A percentile compares a stretch with the other conserved stretches of the same genome.
Evolutionary conservation across 208 protist genomes (phyloP).

Genomic region (Leishmania turanica): DNA sequence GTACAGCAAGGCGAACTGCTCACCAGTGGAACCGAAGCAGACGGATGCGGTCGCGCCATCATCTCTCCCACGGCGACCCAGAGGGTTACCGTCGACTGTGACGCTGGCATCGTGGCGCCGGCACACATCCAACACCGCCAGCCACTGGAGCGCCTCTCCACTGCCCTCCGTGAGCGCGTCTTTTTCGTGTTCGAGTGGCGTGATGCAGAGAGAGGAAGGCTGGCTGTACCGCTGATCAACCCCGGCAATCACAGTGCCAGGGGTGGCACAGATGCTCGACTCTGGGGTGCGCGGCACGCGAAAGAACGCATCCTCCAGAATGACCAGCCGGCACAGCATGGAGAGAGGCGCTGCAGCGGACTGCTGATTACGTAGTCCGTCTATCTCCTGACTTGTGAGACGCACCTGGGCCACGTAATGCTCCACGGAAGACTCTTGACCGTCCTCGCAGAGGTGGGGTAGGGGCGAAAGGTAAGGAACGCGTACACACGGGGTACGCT

Average conservation of each 20-base stretch:
- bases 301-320: slow-evolving; percentile 34
- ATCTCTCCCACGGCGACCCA: neutral
- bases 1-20: slow-evolving; percentile 57
- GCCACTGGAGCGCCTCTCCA: slow-evolving; percentile 12
- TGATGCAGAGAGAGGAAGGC: slow-evolving; percentile 20
- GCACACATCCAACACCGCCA: slow-evolving; percentile 26
- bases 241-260: slow-evolving; percentile 45
- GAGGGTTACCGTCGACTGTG: neutral
- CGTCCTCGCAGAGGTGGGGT: neutral
- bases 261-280: slow-evolving; percentile 22
- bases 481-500: slow-evolving; percentile 13
- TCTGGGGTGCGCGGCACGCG: slow-evolving; percentile 3
- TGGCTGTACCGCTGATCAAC: slow-evolving; percentile 49
- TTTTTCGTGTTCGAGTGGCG: neutral
- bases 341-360: neutral
- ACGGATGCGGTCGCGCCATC: slow-evolving; percentile 7
- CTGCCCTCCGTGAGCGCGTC: neutral
- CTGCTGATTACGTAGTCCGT: neutral
- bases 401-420: slow-evolving; percentile 34
- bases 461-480: neutral
- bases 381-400: neutral
- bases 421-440: slow-evolving; percentile 3
- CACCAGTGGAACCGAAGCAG: slow-evolving; percentile 43
- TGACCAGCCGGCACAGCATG: slow-evolving; percentile 36
- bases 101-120: neutral